Evolutionary conservation across 768 basidiomycete species (phyloP).

Genomic region (Pleurotus eryngii): DNA sequence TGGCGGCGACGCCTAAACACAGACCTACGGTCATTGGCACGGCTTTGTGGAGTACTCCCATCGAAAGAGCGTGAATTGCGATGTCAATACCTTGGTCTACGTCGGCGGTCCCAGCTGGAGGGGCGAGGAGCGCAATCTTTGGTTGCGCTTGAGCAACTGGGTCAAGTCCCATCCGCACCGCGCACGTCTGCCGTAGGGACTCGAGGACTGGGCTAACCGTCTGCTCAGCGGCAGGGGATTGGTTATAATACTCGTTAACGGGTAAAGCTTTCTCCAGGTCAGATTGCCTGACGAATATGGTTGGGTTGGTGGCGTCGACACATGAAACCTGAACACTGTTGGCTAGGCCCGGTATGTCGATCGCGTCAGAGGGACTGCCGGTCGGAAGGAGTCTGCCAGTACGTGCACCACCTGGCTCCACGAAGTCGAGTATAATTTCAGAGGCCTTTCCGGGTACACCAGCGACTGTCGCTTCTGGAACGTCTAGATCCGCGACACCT

Average conservation of each 20-base stretch:
- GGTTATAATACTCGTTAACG: slow-evolving; percentile 34
- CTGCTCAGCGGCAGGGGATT: slow-evolving; percentile 16
- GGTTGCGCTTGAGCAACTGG: slow-evolving; percentile 64
- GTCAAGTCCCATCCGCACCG: slow-evolving; percentile 60
- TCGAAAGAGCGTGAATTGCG: slow-evolving; percentile 57
- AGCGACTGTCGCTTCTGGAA: slow-evolving; percentile 54
- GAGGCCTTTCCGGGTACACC: slow-evolving; percentile 69
- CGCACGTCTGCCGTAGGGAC: slow-evolving; percentile 51
- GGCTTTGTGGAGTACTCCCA: slow-evolving; percentile 71
- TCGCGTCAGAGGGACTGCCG: slow-evolving; percentile 41
- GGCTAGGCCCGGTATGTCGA: slow-evolving; percentile 27
- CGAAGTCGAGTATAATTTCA: slow-evolving; percentile 61
- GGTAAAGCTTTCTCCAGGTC: slow-evolving; percentile 40
- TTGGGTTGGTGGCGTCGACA: slow-evolving; percentile 75
- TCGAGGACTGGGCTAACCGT: slow-evolving; percentile 40
- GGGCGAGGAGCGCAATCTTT: slow-evolving; percentile 59
- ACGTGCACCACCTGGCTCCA: slow-evolving; percentile 62
- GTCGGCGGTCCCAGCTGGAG: slow-evolving; percentile 23
- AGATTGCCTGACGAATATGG: slow-evolving; percentile 51
- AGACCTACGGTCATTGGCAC: slow-evolving; percentile 73
- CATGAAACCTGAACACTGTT: slow-evolving; percentile 43
- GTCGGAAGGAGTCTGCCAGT: slow-evolving; percentile 72
- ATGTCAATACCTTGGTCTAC: slow-evolving; percentile 40
- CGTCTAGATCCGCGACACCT: slow-evolving; percentile 41
- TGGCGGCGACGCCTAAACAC: slow-evolving; percentile 63